phyloP scores from a whole-genome alignment of 495 filamentous ascomycete species.

The Evansstolkia leycettana region DNA sequence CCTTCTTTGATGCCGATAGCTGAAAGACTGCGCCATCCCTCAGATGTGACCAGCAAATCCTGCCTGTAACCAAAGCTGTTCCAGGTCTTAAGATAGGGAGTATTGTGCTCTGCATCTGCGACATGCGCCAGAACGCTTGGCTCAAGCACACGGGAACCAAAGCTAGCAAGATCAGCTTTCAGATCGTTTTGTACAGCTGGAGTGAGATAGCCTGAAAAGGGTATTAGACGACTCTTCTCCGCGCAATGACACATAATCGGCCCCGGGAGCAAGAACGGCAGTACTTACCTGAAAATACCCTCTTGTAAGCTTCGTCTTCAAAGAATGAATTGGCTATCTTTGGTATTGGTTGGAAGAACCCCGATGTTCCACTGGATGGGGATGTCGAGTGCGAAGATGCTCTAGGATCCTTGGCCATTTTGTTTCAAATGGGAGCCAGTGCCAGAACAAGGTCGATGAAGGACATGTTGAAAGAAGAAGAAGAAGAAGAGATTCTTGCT shows the following conservation, averaged over 20 bases:
- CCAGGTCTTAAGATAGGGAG: conserved; percentile 36
- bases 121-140: conserved; percentile 14
- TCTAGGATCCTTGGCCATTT: no score
- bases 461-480: no score
- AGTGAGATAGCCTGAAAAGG: not conserved
- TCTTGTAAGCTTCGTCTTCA: not conserved
- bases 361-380: conserved; percentile 4
- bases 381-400: not conserved
- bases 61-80: conserved; percentile 8
- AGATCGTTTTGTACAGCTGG: not conserved
- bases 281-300: not conserved
- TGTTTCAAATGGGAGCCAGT: no score
- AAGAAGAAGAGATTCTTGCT: no score
- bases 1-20: conserved; percentile 7
- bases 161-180: conserved; percentile 1
- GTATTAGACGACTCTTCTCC: not conserved
- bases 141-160: conserved; percentile 11
- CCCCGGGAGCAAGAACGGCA: not conserved
- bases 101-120: conserved; percentile 46
- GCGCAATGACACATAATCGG: not conserved
- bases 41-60: conserved; percentile 7
- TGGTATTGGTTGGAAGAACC: conserved; percentile 5
- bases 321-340: not conserved
- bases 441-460: no score
- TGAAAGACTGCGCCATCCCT: conserved; percentile 8